phyloP scores from a whole-genome alignment of 2,329 filamentous ascomycete species.

The Helotiales sp. region DNA sequence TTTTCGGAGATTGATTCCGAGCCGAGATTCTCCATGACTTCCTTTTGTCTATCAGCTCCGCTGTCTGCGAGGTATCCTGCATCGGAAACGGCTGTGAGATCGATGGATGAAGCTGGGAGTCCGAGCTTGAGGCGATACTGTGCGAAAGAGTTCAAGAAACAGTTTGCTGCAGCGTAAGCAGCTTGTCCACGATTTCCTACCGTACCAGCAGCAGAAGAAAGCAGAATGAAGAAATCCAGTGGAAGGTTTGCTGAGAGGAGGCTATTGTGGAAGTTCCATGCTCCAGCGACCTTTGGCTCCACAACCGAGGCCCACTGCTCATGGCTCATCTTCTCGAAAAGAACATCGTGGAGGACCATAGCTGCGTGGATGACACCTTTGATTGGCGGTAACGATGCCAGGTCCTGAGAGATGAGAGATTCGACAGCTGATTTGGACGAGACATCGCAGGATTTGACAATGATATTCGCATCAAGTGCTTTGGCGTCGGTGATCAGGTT shows the following conservation, averaged over 20 bases:
- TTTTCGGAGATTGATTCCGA: constrained; percentile 20
- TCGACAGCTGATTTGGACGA: constrained; percentile 15
- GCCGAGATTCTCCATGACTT: constrained; percentile 19
- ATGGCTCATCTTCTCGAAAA: constrained; percentile 33
- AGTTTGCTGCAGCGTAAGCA: constrained; percentile 37
- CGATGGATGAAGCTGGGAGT: constrained; percentile 24
- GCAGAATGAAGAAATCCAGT: constrained; percentile 38
- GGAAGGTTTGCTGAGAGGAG: neutral
- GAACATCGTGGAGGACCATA: constrained; percentile 30
- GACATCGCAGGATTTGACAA: constrained; percentile 24
- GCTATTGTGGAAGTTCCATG: constrained; percentile 29
- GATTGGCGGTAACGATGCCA: constrained; percentile 20
- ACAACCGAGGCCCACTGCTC: constrained; percentile 37
- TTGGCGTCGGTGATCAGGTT: constrained; percentile 12
- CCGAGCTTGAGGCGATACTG: constrained; percentile 23
- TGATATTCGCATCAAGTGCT: constrained; percentile 14
- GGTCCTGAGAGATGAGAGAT: constrained; percentile 12
- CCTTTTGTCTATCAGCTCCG: neutral
- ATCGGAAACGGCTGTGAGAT: constrained; percentile 24
- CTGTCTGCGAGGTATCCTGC: constrained; percentile 36
- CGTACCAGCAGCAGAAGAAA: constrained; percentile 23
- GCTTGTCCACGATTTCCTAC: constrained; percentile 32
- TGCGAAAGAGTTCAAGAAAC: constrained; percentile 31
- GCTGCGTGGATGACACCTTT: constrained; percentile 30
- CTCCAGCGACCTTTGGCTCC: constrained; percentile 37